Evolutionary conservation across 75 land plant species (phyloP).

Genomic region (Cryptomeria japonica): DNA sequence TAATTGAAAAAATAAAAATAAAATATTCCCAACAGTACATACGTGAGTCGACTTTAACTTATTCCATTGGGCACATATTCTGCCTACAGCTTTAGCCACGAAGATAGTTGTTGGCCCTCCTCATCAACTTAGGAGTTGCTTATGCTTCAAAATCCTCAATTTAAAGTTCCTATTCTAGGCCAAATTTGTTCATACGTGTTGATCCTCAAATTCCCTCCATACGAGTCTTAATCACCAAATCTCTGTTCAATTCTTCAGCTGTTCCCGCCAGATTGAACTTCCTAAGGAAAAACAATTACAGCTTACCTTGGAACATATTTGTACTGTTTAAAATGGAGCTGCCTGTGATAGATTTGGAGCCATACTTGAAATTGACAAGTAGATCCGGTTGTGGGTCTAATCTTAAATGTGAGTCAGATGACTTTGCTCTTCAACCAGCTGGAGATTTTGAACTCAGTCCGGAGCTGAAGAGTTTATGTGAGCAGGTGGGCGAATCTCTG

Average conservation of each 20-base stretch:
- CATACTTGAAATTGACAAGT: slow-evolving; percentile 39
- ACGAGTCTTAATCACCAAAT: background rate
- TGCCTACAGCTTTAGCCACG: background rate
- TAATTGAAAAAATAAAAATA: no score
- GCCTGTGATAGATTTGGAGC: slow-evolving; percentile 81
- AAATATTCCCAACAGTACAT: no score
- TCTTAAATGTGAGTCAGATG: background rate
- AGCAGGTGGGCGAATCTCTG: slow-evolving; percentile 55
- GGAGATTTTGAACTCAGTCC: background rate
- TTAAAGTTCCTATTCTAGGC: background rate
- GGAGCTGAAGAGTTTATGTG: slow-evolving; percentile 40
- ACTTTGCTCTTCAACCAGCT: slow-evolving; percentile 2
- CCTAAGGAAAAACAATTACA: background rate
- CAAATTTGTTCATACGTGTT: background rate
- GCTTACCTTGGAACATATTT: background rate
- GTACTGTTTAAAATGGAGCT: slow-evolving; percentile 53
- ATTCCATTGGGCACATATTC: no score
- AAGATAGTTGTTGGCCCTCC: background rate
- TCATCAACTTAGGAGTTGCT: background rate
- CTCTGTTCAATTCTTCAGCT: background rate
- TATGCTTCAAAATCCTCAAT: background rate
- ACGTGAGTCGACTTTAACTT: no score
- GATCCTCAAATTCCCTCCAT: background rate
- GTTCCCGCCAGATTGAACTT: background rate
- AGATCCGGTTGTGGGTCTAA: background rate